Conservation (phyloP, 306 rosid genomes). For the Dryas drummondii region DNA sequence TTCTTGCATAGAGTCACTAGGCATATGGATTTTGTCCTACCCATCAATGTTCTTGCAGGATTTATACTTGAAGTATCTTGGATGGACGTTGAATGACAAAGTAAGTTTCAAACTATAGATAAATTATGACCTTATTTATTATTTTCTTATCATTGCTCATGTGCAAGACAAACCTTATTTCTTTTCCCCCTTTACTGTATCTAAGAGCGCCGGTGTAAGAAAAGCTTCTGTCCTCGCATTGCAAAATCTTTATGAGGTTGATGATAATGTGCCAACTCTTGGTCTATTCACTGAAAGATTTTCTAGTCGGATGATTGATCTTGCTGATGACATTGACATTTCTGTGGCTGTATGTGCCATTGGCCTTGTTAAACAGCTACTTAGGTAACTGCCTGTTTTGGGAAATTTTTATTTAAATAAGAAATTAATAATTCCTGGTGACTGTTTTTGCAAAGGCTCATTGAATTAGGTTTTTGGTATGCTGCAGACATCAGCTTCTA, state of each 20-base stretch:
- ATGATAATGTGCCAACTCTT: constrained; percentile 87
- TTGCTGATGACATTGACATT: constrained; percentile 91
- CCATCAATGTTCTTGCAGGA: constrained; percentile 97
- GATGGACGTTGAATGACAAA: constrained; percentile 96
- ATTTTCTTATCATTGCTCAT: constrained; percentile 17
- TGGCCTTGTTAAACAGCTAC: constrained; percentile 91
- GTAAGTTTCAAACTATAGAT: constrained; percentile 44
- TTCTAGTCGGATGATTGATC: constrained; percentile 92
- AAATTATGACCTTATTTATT: constrained; percentile 11
- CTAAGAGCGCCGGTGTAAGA: constrained; percentile 88
- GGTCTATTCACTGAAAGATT: constrained; percentile 92
- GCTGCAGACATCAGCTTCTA: constrained; percentile 88
- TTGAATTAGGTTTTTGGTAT: constrained; percentile 29
- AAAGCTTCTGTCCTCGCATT: constrained; percentile 80
- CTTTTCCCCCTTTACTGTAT: constrained; percentile 24
- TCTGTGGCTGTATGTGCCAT: constrained; percentile 92
- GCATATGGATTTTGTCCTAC: constrained; percentile 88
- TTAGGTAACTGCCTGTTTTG: constrained; percentile 51
- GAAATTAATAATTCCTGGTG: constrained; percentile 12
- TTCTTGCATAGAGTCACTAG: constrained; percentile 88
- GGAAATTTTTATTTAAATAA: not conserved
- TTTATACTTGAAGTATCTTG: constrained; percentile 91
- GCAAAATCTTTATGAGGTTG: constrained; percentile 88
- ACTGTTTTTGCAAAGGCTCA: constrained; percentile 22
- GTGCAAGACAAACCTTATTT: constrained; percentile 20